phyloP scores from a whole-genome alignment of 2,329 filamentous ascomycete genomes.

The Beauveria bassiana region DNA sequence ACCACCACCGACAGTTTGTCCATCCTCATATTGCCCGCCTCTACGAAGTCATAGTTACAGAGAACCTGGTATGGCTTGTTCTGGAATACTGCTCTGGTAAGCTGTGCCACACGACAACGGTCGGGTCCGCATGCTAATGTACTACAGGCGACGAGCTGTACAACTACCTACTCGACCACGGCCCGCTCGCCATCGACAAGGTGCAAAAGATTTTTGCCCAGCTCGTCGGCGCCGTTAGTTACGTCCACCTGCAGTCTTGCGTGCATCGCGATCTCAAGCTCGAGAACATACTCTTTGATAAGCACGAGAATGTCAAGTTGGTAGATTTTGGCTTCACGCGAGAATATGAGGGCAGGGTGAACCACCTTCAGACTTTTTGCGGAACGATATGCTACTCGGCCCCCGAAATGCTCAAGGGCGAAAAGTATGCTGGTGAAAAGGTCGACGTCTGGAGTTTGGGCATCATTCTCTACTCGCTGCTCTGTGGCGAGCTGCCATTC shows the following conservation, averaged over 20 bases:
- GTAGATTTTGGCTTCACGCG: slow-evolving; percentile 97
- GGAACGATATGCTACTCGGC: slow-evolving; percentile 97
- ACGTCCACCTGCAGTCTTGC: slow-evolving; percentile 91
- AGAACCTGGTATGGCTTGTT: slow-evolving; percentile 89
- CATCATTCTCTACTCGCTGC: slow-evolving; percentile 73
- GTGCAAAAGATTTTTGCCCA: slow-evolving; percentile 96
- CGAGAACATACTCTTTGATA: slow-evolving; percentile 85
- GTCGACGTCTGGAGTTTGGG: slow-evolving; percentile 94
- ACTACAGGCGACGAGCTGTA: slow-evolving; percentile 83
- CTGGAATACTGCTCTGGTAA: slow-evolving; percentile 91
- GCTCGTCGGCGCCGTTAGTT: slow-evolving; percentile 86
- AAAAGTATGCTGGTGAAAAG: slow-evolving; percentile 96
- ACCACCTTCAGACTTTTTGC: slow-evolving; percentile 94
- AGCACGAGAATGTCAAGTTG: slow-evolving; percentile 93
- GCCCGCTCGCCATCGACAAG: slow-evolving; percentile 73
- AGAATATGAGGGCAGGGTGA: slow-evolving; percentile 92
- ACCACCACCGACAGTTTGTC: slow-evolving; percentile 95
- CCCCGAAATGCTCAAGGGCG: slow-evolving; percentile 95
- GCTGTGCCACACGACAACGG: slow-evolving; percentile 14
- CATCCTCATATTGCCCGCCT: slow-evolving; percentile 94
- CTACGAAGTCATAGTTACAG: slow-evolving; percentile 97
- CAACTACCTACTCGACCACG: slow-evolving; percentile 85
- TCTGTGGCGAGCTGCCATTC: slow-evolving; percentile 83
- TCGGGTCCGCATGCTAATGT: neutral
- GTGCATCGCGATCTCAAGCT: slow-evolving; percentile 96